Percentiles rank a stretch among this genome's conserved stretches.
phyloP scores from a whole-genome alignment of 2,329 filamentous ascomycete species.

The Orbilia blumenaviensis region DNA sequence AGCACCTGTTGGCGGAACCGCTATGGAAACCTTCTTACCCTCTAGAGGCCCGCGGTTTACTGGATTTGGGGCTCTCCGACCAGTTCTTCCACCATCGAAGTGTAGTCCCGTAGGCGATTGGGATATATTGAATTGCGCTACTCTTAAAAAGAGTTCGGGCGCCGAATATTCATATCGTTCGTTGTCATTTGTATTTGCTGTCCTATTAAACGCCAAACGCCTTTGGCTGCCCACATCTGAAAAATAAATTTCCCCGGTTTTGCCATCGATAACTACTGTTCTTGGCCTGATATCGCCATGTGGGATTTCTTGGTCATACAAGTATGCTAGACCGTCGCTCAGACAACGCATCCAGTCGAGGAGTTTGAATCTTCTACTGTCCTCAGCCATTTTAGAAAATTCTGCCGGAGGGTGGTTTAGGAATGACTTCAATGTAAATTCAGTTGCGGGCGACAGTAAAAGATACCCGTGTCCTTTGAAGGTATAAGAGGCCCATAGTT shows the following conservation, averaged over 20 bases:
- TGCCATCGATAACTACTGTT: slow-evolving; percentile 72
- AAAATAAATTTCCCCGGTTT: slow-evolving; percentile 72
- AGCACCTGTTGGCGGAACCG: slow-evolving; percentile 27
- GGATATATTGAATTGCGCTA: slow-evolving; percentile 50
- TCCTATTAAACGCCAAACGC: slow-evolving; percentile 44
- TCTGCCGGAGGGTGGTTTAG: slow-evolving; percentile 71
- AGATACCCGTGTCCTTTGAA: slow-evolving; percentile 72
- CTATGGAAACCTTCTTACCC: slow-evolving; percentile 16
- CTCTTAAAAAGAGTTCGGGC: slow-evolving; percentile 69
- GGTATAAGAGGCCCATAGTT: slow-evolving; percentile 76
- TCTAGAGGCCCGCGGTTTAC: slow-evolving; percentile 12
- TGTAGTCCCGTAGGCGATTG: slow-evolving; percentile 40
- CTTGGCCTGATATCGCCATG: slow-evolving; percentile 77
- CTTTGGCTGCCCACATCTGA: slow-evolving; percentile 66
- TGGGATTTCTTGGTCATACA: slow-evolving; percentile 72
- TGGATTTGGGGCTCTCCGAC: slow-evolving; percentile 17
- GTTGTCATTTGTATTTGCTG: slow-evolving; percentile 25
- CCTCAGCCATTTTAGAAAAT: slow-evolving; percentile 71
- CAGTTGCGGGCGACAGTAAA: slow-evolving; percentile 72
- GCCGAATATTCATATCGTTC: slow-evolving; percentile 74
- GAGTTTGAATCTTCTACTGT: slow-evolving; percentile 69
- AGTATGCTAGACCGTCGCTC: slow-evolving; percentile 72
- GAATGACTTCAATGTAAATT: slow-evolving; percentile 74
- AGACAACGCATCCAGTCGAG: slow-evolving; percentile 81
- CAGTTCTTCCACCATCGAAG: slow-evolving; percentile 46